Evolutionary conservation across 108 stramenopile species (phyloP).

Genomic region (Cyclotella baltica): DNA sequence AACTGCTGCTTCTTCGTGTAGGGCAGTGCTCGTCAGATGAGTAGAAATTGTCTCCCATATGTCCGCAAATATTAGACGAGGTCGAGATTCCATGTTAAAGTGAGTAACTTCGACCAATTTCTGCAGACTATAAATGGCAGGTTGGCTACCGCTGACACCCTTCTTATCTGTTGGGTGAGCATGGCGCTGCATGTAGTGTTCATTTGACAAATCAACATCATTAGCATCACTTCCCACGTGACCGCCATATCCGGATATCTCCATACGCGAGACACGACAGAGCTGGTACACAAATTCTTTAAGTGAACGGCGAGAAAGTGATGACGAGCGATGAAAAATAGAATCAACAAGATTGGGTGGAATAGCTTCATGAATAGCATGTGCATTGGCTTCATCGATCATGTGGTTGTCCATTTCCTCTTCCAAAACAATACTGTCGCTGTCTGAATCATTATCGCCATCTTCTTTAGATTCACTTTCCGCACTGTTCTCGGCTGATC

Average conservation of each 20-base stretch:
- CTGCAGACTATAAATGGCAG: slow-evolving; percentile 96
- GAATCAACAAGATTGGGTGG: slow-evolving; percentile 82
- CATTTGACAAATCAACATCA: slow-evolving; percentile 74
- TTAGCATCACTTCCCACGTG: slow-evolving; percentile 75
- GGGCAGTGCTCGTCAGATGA: slow-evolving; percentile 92
- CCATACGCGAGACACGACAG: slow-evolving; percentile 91
- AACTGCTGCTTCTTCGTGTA: slow-evolving; percentile 92
- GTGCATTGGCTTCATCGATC: slow-evolving; percentile 86
- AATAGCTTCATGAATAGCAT: slow-evolving; percentile 78
- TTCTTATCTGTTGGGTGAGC: slow-evolving; percentile 50
- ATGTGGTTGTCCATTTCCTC: slow-evolving; percentile 84
- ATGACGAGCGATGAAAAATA: slow-evolving; percentile 85
- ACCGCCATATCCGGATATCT: slow-evolving; percentile 88
- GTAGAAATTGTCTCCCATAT: slow-evolving; percentile 93
- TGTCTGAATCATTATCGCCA: slow-evolving; percentile 48
- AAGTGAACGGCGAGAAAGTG: slow-evolving; percentile 76
- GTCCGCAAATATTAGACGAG: slow-evolving; percentile 93
- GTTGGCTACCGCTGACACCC: slow-evolving; percentile 67
- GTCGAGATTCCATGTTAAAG: slow-evolving; percentile 96
- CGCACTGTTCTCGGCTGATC: slow-evolving; percentile 20
- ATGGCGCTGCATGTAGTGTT: slow-evolving; percentile 78
- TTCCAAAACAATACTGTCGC: slow-evolving; percentile 54
- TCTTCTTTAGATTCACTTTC: slow-evolving; percentile 38
- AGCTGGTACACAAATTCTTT: slow-evolving; percentile 93
- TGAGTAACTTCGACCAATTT: slow-evolving; percentile 98